Evolutionary conservation across 2,329 filamentous ascomycete species (phyloP), one percentile per base, ranked within the genome.

Genomic region (Fonsecaea nubica): DNA sequence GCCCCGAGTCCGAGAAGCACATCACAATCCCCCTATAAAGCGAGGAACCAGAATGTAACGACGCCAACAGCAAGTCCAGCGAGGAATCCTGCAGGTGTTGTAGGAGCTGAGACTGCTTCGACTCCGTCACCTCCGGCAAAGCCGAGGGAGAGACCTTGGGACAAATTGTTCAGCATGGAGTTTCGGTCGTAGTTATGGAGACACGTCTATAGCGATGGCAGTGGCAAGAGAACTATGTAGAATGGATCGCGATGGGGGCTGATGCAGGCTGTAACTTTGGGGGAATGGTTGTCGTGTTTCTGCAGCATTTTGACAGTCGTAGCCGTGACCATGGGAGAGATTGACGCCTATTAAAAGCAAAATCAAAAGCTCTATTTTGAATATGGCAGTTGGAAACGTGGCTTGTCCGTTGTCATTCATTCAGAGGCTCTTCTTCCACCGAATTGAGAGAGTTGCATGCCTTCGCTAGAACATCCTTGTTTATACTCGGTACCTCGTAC

Each of bases 151-250:
- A 61, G 58, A 48, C 72, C 72, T 32, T 81, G 79, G 79, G 78
- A 80, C 69, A 80, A 77, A 60, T 60, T 81, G 13, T 81, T 79
- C 75, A 80, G 78, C 58, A 74, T 81, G 60, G 79, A 81, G 59
- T 81, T 80, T 74, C 76, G 57, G 48, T 63, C 63, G 7, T 68
- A 40, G 58, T 15, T 7, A 15, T 50, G 25, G 10, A 25, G 45
- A 25, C 21, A 6, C n/a, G 40, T 21, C 40, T 18, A 18, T 15
- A 1, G 38, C 12, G 2, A 42, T 42, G 15, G 13, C 15, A n/a
- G 38, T 42, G 38, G 4, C n/a, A 15, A 15, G 40, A n/a, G 4
- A 21, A 9, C n/a, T 45, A 3, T 45, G 25, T 25, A 25, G n/a
- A 45, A 18, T 15, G 5, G 21, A n/a, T 18, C 4, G 40, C 40